Percentiles rank a stretch among this genome's conserved stretches.
phyloP scores from a whole-genome alignment of 306 rosid species.

The Rosa persica region DNA sequence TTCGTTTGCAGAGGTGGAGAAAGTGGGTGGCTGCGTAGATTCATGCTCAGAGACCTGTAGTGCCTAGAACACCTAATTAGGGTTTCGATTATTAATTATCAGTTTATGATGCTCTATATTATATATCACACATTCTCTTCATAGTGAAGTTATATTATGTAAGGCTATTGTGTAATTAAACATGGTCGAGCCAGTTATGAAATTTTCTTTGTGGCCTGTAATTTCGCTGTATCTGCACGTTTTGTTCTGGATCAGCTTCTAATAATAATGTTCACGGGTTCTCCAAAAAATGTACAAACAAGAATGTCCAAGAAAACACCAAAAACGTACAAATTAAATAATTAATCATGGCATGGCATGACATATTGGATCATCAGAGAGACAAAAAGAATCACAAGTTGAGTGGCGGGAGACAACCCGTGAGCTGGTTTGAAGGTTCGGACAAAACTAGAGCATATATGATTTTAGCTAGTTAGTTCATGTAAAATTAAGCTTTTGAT shows the following conservation, averaged over 20 bases:
- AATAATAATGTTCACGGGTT: conserved; percentile 2
- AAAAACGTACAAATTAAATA: too few relatives aligned
- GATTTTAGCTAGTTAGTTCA: too few relatives aligned
- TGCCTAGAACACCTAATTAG: background rate
- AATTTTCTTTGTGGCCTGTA: too few relatives aligned
- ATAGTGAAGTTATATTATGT: background rate
- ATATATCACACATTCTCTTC: background rate
- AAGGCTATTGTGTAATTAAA: too few relatives aligned
- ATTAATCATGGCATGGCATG: too few relatives aligned
- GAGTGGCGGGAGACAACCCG: background rate
- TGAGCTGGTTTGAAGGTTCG: background rate
- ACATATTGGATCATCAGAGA: too few relatives aligned
- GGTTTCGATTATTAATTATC: background rate
- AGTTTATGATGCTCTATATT: background rate
- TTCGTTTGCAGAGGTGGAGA: conserved; percentile 27
- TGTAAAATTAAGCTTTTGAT: too few relatives aligned
- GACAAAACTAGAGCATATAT: too few relatives aligned
- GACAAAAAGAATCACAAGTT: background rate
- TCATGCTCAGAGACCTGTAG: conserved; percentile 37
- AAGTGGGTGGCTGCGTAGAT: conserved; percentile 47
- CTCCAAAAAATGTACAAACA: background rate
- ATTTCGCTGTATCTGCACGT: too few relatives aligned
- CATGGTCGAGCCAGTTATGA: background rate
- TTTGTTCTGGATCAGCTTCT: background rate
- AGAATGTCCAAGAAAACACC: too few relatives aligned